A percentile compares a stretch with the other conserved stretches of the same genome.
phyloP scores from a whole-genome alignment of 2,329 filamentous ascomycete species.

The Eutypella sp. region DNA sequence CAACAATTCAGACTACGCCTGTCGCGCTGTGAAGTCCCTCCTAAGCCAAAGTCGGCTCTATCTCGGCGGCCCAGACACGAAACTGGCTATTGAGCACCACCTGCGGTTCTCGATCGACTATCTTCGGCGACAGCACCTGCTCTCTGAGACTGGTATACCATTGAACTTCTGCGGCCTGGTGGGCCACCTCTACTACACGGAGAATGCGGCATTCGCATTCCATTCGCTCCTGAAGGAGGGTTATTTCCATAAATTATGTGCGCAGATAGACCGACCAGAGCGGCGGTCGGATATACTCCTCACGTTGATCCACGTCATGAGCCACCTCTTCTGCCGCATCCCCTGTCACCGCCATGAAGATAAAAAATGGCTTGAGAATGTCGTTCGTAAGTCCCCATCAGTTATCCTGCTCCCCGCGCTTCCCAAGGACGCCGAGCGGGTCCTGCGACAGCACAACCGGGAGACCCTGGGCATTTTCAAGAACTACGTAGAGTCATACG shows the following conservation, averaged over 20 bases:
- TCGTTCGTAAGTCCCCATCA: conserved; percentile 54
- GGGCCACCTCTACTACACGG: conserved; percentile 70
- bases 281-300: conserved; percentile 39
- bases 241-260: conserved; percentile 61
- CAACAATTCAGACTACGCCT: conserved; percentile 56
- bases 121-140: conserved; percentile 61
- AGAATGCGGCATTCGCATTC: conserved; percentile 72
- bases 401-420: conserved; percentile 61
- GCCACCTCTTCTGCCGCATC: conserved; percentile 64
- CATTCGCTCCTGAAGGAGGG: conserved; percentile 67
- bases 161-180: conserved; percentile 69
- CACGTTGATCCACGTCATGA: conserved; percentile 63
- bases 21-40: conserved; percentile 58
- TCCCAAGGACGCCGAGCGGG: conserved; percentile 49
- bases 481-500: conserved; percentile 64
- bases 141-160: conserved; percentile 56
- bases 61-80: conserved; percentile 62
- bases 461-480: conserved; percentile 62
- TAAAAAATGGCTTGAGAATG: conserved; percentile 39
- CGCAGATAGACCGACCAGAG: conserved; percentile 45
- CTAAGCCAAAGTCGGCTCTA: conserved; percentile 67
- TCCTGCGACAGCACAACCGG: conserved; percentile 59
- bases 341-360: conserved; percentile 41
- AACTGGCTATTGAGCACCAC: conserved; percentile 68
- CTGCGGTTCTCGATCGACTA: conserved; percentile 79